Conservation (phyloP, 2,329 filamentous ascomycete species). For the Simplicillium aogashimaense region DNA sequence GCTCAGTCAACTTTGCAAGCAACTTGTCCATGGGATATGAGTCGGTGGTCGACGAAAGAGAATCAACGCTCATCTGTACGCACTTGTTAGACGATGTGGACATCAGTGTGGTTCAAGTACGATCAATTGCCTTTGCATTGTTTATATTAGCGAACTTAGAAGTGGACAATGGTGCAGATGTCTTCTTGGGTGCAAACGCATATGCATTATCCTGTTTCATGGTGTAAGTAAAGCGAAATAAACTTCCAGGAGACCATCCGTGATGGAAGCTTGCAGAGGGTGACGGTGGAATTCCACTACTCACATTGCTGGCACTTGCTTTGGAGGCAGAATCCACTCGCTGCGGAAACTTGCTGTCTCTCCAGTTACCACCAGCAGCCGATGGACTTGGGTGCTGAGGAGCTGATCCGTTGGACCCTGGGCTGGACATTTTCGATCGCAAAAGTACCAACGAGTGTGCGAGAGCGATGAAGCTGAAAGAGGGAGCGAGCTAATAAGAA, state of each 20-base stretch:
- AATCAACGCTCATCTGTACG: constrained; percentile 36
- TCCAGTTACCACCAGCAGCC: too few relatives aligned
- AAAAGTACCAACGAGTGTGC: background rate
- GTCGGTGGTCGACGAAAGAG: constrained; percentile 20
- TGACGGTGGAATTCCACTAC: constrained; percentile 7
- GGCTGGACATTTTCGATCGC: constrained; percentile 18
- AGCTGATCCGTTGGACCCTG: constrained; percentile 16
- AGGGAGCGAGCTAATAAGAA: constrained; percentile 10
- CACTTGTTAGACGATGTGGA: constrained; percentile 4
- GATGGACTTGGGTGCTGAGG: constrained; percentile 12
- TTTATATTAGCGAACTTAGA: constrained; percentile 47
- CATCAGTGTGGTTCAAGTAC: background rate
- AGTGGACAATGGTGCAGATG: constrained; percentile 36
- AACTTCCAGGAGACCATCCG: background rate
- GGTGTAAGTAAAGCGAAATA: constrained; percentile 10
- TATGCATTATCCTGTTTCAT: constrained; percentile 12
- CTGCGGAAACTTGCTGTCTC: background rate
- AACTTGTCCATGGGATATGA: constrained; percentile 59
- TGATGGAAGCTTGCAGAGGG: background rate
- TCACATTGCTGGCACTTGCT: too few relatives aligned
- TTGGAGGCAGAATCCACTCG: too few relatives aligned
- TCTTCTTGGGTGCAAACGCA: constrained; percentile 25
- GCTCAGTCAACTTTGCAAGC: constrained; percentile 63
- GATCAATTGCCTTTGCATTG: constrained; percentile 36
- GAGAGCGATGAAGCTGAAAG: too few relatives aligned